A percentile compares a stretch with the other conserved stretches of the same genome.
Conservation (phyloP, 495 filamentous ascomycete genomes). For the Xylaria scruposa region DNA sequence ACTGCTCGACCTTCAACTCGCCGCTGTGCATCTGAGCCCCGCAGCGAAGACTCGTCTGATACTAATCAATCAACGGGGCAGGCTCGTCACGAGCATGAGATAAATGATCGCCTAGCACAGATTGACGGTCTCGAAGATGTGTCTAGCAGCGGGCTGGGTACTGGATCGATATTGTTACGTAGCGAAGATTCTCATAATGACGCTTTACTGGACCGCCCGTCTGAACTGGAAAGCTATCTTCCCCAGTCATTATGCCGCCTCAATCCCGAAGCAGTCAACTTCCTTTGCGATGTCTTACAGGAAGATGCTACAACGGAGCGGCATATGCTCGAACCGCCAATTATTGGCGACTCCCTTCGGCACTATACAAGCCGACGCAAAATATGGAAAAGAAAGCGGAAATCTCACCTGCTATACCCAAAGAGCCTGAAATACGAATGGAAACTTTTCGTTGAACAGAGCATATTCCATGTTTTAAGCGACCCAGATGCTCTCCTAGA, state of each 20-base stretch:
- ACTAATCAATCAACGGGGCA: conserved; percentile 9
- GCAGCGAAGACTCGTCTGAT: conserved; percentile 29
- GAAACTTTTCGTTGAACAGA: conserved; percentile 73
- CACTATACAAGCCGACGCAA: conserved; percentile 41
- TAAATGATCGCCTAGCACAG: conserved; percentile 20
- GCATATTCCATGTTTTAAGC: conserved; percentile 74
- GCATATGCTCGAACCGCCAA: conserved; percentile 52
- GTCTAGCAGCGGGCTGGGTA: conserved; percentile 30
- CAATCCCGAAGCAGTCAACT: conserved; percentile 55
- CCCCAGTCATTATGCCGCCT: conserved; percentile 53
- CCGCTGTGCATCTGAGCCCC: conserved; percentile 46
- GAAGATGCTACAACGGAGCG: conserved; percentile 56
- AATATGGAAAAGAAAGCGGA: conserved; percentile 47
- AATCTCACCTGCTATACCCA: conserved; percentile 36
- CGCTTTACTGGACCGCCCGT: conserved; percentile 36
- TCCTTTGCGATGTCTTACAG: conserved; percentile 60
- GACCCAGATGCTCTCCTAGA: conserved; percentile 66
- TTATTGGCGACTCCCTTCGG: conserved; percentile 32
- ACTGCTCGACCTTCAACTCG: conserved; percentile 44
- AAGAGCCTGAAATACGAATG: conserved; percentile 49
- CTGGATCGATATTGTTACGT: conserved; percentile 29
- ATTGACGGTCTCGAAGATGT: conserved; percentile 34
- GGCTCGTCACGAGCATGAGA: background rate
- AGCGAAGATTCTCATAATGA: conserved; percentile 28
- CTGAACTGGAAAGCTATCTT: conserved; percentile 47